Evolutionary conservation across 495 filamentous ascomycete genomes (phyloP).

Genomic region (Daldinia bambusicola): DNA sequence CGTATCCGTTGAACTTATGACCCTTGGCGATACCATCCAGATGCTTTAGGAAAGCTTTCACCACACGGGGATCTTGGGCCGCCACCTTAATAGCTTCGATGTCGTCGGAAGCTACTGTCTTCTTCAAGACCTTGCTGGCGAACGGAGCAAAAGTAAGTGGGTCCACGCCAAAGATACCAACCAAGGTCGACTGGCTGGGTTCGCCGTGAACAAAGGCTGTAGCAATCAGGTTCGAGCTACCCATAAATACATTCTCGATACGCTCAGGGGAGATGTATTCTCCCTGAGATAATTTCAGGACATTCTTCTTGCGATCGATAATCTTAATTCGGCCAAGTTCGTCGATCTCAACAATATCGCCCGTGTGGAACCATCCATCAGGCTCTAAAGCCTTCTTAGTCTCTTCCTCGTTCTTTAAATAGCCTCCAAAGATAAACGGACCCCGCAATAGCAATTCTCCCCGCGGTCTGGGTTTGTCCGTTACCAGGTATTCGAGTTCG

Average conservation of each 20-base stretch:
- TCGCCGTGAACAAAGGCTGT: constrained; percentile 94
- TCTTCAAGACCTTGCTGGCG: constrained; percentile 77
- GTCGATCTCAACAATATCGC: constrained; percentile 88
- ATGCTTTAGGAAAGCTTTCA: constrained; percentile 78
- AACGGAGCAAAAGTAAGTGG: constrained; percentile 82
- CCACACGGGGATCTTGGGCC: constrained; percentile 72
- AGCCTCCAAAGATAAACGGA: constrained; percentile 79
- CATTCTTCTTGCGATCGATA: constrained; percentile 97
- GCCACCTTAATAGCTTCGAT: constrained; percentile 71
- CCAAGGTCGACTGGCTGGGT: constrained; percentile 80
- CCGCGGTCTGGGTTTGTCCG: constrained; percentile 91
- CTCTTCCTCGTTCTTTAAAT: constrained; percentile 88
- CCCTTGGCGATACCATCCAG: constrained; percentile 83
- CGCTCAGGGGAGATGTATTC: constrained; percentile 98
- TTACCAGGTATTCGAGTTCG: constrained; percentile 92
- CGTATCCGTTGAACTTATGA: constrained; percentile 89
- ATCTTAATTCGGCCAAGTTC: constrained; percentile 87
- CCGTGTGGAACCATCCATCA: constrained; percentile 97
- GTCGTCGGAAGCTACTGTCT: constrained; percentile 70
- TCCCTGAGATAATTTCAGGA: constrained; percentile 96
- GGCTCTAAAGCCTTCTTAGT: constrained; percentile 82
- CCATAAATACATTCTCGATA: constrained; percentile 92
- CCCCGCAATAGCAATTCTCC: constrained; percentile 91
- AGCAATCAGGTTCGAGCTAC: constrained; percentile 77
- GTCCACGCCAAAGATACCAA: constrained; percentile 87